Evolutionary conservation across 176 grass and related monocot genomes (phyloP), one percentile per base, ranked within the genome.

Genomic region (Coix lacrymajobi): DNA sequence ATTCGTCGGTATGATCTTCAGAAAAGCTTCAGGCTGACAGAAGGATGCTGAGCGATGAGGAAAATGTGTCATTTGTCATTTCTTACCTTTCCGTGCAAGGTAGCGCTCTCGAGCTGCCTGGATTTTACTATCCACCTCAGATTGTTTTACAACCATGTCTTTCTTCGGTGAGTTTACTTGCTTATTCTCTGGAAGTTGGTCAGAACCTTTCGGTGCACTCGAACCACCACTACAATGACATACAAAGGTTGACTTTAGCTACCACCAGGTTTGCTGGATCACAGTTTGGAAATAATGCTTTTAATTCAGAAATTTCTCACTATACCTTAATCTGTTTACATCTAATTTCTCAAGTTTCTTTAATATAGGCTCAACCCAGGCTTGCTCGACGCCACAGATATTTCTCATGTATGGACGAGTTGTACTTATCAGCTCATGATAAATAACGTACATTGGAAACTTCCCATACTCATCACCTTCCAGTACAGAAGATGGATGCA

Each of bases 391-490:
- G 6, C 84, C 88, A 84, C 95, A 95, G 30, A 98, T 82, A 88
- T 91, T 94, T 83, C 95, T 92, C 95, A 98, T 93, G 76, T 91
- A 98, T 19, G 95, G 95, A 11, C 95, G 86, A 69, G 88, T 89
- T 34, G 95, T 98, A 77, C 83, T 88, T 78, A 98, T 94, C 41
- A 98, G 88, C 71, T 98, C 95, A 79, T 98, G 92, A 63, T 98
- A 98, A 65, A 97, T 75, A 76, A 95, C 86, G 49, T 93, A 98
- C 36, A 94, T 87, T 17, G 95, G 92, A 32, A 95, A 62, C 79
- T 91, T 91, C 13, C 95, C 92, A 9, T 92, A 79, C 76, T 98
- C 95, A 44, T 98, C 92, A 73, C 73, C 85, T 95, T 91, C 90
- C 58, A 98, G 81, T 38, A 93, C 90, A 1, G 92, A 98, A 86